Base-by-base conservation (phyloP, 2,329 filamentous ascomycete genomes). In the Aspergillus arachidicola region DNA sequence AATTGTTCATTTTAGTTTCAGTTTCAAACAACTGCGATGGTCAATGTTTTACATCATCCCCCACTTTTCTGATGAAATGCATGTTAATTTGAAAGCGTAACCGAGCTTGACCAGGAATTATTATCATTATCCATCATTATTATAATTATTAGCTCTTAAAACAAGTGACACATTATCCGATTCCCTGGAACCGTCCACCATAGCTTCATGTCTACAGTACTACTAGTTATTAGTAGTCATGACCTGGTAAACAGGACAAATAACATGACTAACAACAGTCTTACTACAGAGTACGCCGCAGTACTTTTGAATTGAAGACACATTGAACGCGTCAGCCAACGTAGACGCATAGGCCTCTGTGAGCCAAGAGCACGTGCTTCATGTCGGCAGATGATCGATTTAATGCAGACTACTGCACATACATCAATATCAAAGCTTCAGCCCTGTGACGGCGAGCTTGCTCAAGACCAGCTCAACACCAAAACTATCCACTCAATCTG, bases 1-100 rank as follows among this genome's bases (percentile, higher is more conserved):
- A 10, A 55, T 55, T 38, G 32, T 26, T 9, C 9, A 41, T 55
- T 36, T 36, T 55, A 38, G 51, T 55, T 6, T 55, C 51, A 55
- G n/a, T 55, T 38, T 55, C 51, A 55, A 55, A 55, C 51, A 41
- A 54, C 19, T 36, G 19, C 50, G 21, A 36, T 55, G 21, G 32
- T 28, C 46, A 53, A 57, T 58, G 59, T 64, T 67, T 67, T 61
- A 64, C 65, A 62, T 62, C 61, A 56, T 58, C 57, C 64, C 58
- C 64, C 64, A 66, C 64, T 58, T 58, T 23, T 34, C 60, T 48
- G 36, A 59, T 59, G n/a, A 38, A 26, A 45, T 32, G 51, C 51
- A 26, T 38, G 51, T 55, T 55, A 55, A 26, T 14, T 26, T 55
- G 51, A 26, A 38, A 55, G 26, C 32, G 21, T 21, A 54, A 14